Conservation (phyloP, 73 alveolate genomes). For the Paramecium sexaurelia region DNA sequence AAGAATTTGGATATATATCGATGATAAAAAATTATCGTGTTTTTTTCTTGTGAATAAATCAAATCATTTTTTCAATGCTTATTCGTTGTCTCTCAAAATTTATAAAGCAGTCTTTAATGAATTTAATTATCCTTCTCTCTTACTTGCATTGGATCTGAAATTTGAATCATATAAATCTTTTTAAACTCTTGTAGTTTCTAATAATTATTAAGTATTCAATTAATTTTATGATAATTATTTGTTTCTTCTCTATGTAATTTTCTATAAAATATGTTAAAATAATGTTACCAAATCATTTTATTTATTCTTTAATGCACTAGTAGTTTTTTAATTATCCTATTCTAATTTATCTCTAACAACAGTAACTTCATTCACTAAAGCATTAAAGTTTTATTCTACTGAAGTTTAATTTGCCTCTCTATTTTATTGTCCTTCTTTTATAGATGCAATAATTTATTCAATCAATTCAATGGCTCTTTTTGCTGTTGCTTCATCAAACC, state of each 20-base stretch:
- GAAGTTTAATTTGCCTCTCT: neutral
- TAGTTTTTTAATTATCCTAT: neutral
- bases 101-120: slow-evolving; percentile 24
- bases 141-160: neutral
- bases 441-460: neutral
- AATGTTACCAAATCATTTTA: slow-evolving; percentile 1
- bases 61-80: slow-evolving; percentile 41
- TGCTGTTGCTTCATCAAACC: slow-evolving; percentile 41
- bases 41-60: slow-evolving; percentile 7
- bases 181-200: slow-evolving; percentile 14
- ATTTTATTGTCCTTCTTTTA: neutral
- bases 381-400: neutral
- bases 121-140: neutral
- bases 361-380: neutral
- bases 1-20: slow-evolving; percentile 6
- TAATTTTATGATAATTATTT: neutral
- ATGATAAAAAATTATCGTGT: slow-evolving; percentile 21
- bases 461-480: neutral
- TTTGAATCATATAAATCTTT: slow-evolving; percentile 21
- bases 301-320: neutral
- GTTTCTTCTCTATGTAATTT: neutral
- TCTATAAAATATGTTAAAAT: neutral
- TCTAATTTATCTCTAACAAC: neutral
- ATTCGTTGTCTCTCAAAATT: slow-evolving; percentile 9
- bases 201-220: neutral